Evolutionary conservation across 177 flowering plant genomes (phyloP), one percentile per base, ranked within the genome.

Genomic region (Telopea speciosissima): DNA sequence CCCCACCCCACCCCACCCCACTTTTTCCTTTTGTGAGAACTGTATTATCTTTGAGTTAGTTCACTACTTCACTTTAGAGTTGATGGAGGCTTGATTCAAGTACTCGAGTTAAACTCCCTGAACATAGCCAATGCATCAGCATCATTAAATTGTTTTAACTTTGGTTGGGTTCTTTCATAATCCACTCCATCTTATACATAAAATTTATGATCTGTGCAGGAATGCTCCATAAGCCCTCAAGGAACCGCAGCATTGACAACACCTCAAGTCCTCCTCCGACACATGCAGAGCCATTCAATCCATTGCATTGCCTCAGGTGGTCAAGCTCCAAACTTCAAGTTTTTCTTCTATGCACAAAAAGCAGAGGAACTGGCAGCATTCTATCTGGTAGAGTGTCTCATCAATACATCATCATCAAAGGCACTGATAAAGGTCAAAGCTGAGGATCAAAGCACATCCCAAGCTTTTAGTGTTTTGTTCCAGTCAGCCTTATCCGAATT

Each of bases 241-340:
- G 96, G 95, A 77, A 81, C 80, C 65, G 92, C 89, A 2, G 86
- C 91, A 62, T 78, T 96, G 83, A 82, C 88, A 5, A 74, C 85
- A 11, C 95, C 96, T 24, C 97, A 89, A 81, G 80, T 81, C 25
- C 92, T 96, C 68, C 82, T 87, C 42, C 85, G 82, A 66, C 97
- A 93, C 83, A 91, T 96, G 97, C 92, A 89, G 81, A 78, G 80
- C 62, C 88, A 93, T 64, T 88, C 90, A 68, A 85, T 95, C 71
- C 94, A 93, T 64, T 93, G 96, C 82, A 90, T 91, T 67, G 99
- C 99, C 67, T 95, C 99, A 0, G 99, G 98, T 14, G 99, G 99
- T 72, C 90, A 93, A 81, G 73, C 96, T 36, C 98, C 99, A 21
- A 91, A 89, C 78, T 88, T 91, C 82, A 95, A 91, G 85, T 93